Percentiles rank a stretch among this genome's conserved stretches.
phyloP scores from a whole-genome alignment of 345 rosid species.

The Euphorbia pulcherrima region DNA sequence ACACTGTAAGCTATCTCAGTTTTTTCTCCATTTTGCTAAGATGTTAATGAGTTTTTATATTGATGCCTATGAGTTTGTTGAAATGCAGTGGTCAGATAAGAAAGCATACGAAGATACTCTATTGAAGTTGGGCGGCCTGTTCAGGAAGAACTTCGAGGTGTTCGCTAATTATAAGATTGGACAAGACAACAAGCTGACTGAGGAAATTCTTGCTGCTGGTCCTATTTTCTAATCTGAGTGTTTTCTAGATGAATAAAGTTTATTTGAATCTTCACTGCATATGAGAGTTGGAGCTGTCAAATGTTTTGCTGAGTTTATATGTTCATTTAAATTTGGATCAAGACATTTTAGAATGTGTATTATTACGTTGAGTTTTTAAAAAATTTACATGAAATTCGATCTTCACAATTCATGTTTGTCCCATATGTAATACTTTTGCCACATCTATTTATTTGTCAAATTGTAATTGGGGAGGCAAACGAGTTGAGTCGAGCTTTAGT shows the following conservation, averaged over 20 bases:
- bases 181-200: conserved; percentile 59
- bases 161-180: conserved; percentile 77
- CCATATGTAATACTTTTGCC: too few relatives aligned
- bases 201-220: conserved; percentile 88
- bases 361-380: too few relatives aligned
- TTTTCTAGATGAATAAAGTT: neutral
- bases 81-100: conserved; percentile 75
- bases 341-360: neutral
- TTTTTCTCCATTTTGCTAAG: neutral
- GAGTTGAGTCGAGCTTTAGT: too few relatives aligned
- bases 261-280: neutral
- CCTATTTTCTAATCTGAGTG: conserved; percentile 44
- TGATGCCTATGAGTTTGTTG: neutral
- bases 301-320: neutral
- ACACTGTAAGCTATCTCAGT: conserved; percentile 53
- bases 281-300: neutral
- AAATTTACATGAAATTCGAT: too few relatives aligned
- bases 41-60: neutral
- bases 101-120: conserved; percentile 62
- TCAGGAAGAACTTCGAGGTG: conserved; percentile 75
- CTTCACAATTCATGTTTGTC: too few relatives aligned
- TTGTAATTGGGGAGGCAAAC: too few relatives aligned
- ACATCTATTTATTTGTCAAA: too few relatives aligned
- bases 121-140: conserved; percentile 75
- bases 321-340: neutral